phyloP scores from a whole-genome alignment of 352 stramenopile species.

The Phytophthora podocarpi region DNA sequence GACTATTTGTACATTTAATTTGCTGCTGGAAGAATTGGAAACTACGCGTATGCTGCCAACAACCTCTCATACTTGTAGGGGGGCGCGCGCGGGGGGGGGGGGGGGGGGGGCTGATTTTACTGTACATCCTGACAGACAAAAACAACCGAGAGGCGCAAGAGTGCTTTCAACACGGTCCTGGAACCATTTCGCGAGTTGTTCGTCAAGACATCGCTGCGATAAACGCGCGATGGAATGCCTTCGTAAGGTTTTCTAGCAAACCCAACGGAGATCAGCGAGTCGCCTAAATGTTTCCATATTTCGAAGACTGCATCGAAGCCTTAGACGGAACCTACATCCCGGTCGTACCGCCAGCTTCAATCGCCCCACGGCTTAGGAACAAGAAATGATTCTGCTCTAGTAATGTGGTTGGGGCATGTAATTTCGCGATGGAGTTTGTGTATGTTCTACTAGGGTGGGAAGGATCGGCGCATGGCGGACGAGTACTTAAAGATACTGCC shows the following conservation, averaged over 20 bases:
- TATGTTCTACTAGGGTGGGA: not conserved
- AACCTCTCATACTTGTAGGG: too few relatives aligned
- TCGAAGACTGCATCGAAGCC: slow-evolving; percentile 2
- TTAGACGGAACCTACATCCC: slow-evolving; percentile 10
- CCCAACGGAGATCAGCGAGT: not conserved
- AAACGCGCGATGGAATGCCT: not conserved
- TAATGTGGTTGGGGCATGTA: not conserved
- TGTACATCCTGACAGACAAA: not conserved
- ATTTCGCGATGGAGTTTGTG: not conserved
- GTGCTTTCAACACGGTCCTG: not conserved
- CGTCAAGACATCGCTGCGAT: not conserved
- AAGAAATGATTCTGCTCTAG: slow-evolving; percentile 1
- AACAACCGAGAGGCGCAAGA: not conserved
- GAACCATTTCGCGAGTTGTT: not conserved
- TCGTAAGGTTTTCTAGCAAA: not conserved
- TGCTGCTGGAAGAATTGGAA: not conserved
- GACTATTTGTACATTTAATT: not conserved
- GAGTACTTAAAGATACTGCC: not conserved
- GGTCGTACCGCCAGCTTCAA: not conserved
- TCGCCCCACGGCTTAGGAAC: not conserved
- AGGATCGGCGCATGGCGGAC: not conserved
- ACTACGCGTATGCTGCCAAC: too few relatives aligned
- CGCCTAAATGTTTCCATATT: slow-evolving; percentile 4
- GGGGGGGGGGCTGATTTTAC: not conserved
- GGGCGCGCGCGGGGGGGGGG: too few relatives aligned